Percentiles rank a stretch among this genome's conserved stretches.
phyloP scores from a whole-genome alignment of 768 basidiomycete genomes.

The Phylloporus sp. region DNA sequence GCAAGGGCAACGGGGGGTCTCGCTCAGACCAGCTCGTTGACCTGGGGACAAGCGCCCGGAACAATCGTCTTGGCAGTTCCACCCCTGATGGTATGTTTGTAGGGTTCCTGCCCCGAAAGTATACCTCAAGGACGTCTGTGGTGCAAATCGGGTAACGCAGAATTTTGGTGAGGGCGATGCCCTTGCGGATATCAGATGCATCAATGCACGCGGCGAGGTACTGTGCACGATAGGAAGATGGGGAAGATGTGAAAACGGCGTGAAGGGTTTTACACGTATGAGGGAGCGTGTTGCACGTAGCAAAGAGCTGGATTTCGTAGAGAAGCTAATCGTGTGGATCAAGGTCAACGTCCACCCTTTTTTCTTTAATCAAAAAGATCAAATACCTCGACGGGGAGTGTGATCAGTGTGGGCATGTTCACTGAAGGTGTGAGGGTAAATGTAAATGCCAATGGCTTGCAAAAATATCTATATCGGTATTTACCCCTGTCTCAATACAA shows the following conservation, averaged over 20 bases:
- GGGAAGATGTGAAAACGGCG: slow-evolving; percentile 50
- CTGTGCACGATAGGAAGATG: slow-evolving; percentile 56
- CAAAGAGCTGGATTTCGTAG: slow-evolving; percentile 70
- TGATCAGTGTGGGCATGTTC: slow-evolving; percentile 20
- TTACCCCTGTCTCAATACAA: neutral
- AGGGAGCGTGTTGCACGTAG: slow-evolving; percentile 64
- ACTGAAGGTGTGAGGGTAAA: too few relatives aligned
- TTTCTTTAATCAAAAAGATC: neutral
- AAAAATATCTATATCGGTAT: slow-evolving; percentile 1
- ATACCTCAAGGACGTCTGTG: slow-evolving; percentile 40
- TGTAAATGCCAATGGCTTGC: too few relatives aligned
- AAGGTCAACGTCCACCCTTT: slow-evolving; percentile 6
- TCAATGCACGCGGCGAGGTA: slow-evolving; percentile 51
- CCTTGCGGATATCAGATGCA: slow-evolving; percentile 11
- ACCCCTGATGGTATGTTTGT: slow-evolving; percentile 18
- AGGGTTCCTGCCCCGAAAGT: slow-evolving; percentile 31
- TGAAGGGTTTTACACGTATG: slow-evolving; percentile 51
- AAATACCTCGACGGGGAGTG: slow-evolving; percentile 36
- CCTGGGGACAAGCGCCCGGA: slow-evolving; percentile 46
- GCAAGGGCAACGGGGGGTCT: slow-evolving; percentile 61
- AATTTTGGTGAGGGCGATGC: slow-evolving; percentile 38
- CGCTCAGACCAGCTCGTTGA: slow-evolving; percentile 39
- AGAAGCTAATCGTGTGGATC: slow-evolving; percentile 52
- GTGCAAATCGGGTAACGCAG: slow-evolving; percentile 44
- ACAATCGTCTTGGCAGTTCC: slow-evolving; percentile 65